These are phyloP conservation scores for Westerdykella sp. DNA, from an alignment of 2,329 filamentous ascomycete genomes.

Conservation along the genomic window DNA sequence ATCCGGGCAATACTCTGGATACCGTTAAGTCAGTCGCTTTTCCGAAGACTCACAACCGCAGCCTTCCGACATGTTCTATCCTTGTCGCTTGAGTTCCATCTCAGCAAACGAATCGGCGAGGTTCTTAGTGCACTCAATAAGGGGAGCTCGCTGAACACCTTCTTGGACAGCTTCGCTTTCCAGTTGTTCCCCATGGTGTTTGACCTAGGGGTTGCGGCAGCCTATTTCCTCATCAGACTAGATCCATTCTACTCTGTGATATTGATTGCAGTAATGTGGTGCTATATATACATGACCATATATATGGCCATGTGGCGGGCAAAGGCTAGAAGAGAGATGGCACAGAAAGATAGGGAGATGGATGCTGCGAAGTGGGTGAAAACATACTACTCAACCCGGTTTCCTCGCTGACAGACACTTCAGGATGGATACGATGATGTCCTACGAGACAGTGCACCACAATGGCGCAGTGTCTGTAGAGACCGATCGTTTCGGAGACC, in stretches of 20 bases:
- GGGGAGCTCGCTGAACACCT: slow-evolving; percentile 46
- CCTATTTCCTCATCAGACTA: slow-evolving; percentile 55
- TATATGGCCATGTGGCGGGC: slow-evolving; percentile 47
- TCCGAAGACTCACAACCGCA: slow-evolving; percentile 40
- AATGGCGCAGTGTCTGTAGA: slow-evolving; percentile 9
- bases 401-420: background rate
- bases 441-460: slow-evolving; percentile 37
- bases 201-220: slow-evolving; percentile 54
- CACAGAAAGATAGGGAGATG: slow-evolving; percentile 43
- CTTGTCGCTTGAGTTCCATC: slow-evolving; percentile 47
- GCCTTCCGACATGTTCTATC: slow-evolving; percentile 46
- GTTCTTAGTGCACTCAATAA: slow-evolving; percentile 47
- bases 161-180: slow-evolving; percentile 54
- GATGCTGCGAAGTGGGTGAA: slow-evolving; percentile 40
- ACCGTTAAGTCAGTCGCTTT: slow-evolving; percentile 43
- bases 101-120: slow-evolving; percentile 48
- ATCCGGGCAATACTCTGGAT: slow-evolving; percentile 45
- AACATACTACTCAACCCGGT: slow-evolving; percentile 2
- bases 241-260: slow-evolving; percentile 57
- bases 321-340: slow-evolving; percentile 43
- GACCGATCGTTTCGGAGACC: slow-evolving; percentile 1
- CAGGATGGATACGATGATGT: slow-evolving; percentile 44
- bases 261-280: slow-evolving; percentile 50
- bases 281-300: slow-evolving; percentile 48
- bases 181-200: slow-evolving; percentile 55